These are phyloP conservation scores for Quercus phellos DNA, from an alignment of 331 rosid species.

Conservation along the genomic window DNA sequence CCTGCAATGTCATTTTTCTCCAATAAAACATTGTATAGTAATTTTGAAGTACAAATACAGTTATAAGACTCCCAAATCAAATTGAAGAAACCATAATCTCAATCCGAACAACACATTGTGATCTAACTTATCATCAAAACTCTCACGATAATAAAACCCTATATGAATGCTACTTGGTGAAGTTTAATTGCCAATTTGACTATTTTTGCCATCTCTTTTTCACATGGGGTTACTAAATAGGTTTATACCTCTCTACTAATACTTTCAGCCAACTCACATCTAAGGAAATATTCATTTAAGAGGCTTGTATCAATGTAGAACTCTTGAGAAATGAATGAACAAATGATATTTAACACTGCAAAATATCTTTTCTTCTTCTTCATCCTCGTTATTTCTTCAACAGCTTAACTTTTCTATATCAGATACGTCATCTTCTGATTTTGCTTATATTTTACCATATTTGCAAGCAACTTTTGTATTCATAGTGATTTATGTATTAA, in stretches of 20 bases:
- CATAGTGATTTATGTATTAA: background rate
- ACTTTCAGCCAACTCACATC: background rate
- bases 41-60: background rate
- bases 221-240: background rate
- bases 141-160: background rate
- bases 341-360: background rate
- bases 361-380: background rate
- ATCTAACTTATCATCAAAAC: background rate
- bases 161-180: background rate
- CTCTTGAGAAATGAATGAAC: background rate
- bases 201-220: background rate
- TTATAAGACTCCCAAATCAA: background rate
- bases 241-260: background rate
- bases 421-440: background rate
- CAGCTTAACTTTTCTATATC: background rate
- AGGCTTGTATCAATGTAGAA: background rate
- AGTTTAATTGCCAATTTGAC: background rate
- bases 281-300: background rate
- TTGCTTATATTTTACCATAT: background rate
- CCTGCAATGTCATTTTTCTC: constrained; percentile 29
- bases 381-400: background rate
- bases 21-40: background rate
- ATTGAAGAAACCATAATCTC: background rate
- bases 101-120: background rate
- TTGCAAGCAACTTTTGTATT: background rate